Evolutionary conservation across 2,329 filamentous ascomycete genomes (phyloP), one percentile per base, ranked within the genome.

Genomic region (Microsporum canis): DNA sequence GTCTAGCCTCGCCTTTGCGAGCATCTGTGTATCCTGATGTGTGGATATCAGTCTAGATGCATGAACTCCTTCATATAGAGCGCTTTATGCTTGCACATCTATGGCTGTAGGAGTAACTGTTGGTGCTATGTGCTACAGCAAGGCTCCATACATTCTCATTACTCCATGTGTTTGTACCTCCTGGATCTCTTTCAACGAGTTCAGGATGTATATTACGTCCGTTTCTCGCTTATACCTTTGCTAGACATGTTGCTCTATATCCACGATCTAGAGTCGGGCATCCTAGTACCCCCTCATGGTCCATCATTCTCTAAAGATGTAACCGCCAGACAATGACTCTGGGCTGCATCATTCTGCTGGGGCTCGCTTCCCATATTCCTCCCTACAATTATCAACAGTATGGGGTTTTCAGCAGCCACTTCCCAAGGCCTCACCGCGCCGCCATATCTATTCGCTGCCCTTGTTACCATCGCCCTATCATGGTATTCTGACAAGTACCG

Each of bases 341-440:
- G 83, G 83, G 83, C 68, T 84, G 83, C 67, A 80, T 77, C 66
- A 81, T 79, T 74, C 84, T 83, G 84, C 53, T 88, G 85, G 71
- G 81, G 82, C 4, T 84, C 82, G 1, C 76, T 87, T 3, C 83
- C 85, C 0, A 82, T 86, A 1, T 88, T 86, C 66, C 76, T 87
- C 1, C 84, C 84, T 0, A 81, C 82, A 1, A 84, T 87, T 64
- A 74, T 87, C 10, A 72, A 78, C 56, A 77, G 82, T 60, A 88
- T 90, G 84, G 86, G 87, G 7, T 89, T 86, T 72, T 81, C 80
- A 0, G 75, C 79, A n/a, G 80, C 88, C 63, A 77, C 84, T 62
- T 84, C 88, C 0, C 87, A 91, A 72, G 88, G 87, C 0, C 79
- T 91, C 10, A 86, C 85, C 0, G 86, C 86, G 0, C 87, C 87